phyloP scores from a whole-genome alignment of 441 rosid genomes.

The Populus hybrid region DNA sequence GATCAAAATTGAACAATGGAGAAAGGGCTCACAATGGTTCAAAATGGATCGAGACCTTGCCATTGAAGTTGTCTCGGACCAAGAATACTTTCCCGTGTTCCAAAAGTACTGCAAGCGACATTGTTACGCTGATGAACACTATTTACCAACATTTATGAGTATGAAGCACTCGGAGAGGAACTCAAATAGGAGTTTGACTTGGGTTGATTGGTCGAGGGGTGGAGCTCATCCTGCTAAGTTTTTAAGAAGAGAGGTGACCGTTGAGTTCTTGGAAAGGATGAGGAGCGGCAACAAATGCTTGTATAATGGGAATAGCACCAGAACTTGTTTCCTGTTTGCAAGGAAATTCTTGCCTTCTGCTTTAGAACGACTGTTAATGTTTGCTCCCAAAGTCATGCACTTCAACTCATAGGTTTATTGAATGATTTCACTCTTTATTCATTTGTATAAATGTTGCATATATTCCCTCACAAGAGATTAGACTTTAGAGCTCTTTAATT shows the following conservation, averaged over 20 bases:
- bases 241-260: constrained; percentile 37
- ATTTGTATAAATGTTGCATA: too few species aligned
- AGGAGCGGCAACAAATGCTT: constrained; percentile 41
- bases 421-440: background rate
- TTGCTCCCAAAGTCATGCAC: constrained; percentile 31
- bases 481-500: too few species aligned
- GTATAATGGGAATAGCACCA: constrained; percentile 42
- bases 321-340: constrained; percentile 60
- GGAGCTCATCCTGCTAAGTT: constrained; percentile 62
- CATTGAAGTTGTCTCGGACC: constrained; percentile 47
- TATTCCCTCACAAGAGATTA: too few species aligned
- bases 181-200: constrained; percentile 61
- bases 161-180: constrained; percentile 32
- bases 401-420: background rate
- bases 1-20: constrained; percentile 22
- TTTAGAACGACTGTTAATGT: constrained; percentile 43
- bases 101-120: constrained; percentile 34
- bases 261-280: constrained; percentile 40
- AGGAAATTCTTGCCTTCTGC: constrained; percentile 60
- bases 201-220: constrained; percentile 70
- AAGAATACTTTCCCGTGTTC: constrained; percentile 40
- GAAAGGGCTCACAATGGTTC: too few species aligned
- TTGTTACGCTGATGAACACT: constrained; percentile 70
- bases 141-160: constrained; percentile 52
- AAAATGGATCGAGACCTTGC: constrained; percentile 49